Evolutionary conservation across 2,329 filamentous ascomycete species (phyloP).

Genomic region (Fusarium pseudonygamai): DNA sequence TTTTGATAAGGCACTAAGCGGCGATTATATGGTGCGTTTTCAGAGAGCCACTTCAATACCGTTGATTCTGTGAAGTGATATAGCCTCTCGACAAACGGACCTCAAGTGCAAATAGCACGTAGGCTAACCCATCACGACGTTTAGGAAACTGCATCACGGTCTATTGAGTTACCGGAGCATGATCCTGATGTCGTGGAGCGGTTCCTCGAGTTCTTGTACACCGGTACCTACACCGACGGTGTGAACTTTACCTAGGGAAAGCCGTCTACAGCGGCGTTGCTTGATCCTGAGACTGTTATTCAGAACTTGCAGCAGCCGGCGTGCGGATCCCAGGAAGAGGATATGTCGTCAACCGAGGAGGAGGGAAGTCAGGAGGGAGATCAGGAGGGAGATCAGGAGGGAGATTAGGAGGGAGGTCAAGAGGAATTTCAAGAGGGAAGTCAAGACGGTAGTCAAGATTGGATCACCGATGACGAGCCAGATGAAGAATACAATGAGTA

Average conservation of each 20-base stretch:
- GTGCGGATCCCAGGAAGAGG: not conserved
- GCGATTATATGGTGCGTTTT: slow-evolving; percentile 39
- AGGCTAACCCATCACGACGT: not conserved
- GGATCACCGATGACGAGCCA: not conserved
- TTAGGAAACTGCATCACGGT: slow-evolving; percentile 28
- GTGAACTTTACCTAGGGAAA: not conserved
- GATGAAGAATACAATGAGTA: slow-evolving; percentile 30
- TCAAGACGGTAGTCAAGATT: not conserved
- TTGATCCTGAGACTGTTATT: not conserved
- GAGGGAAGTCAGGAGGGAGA: not conserved
- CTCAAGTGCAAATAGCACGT: not conserved
- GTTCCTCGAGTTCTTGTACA: slow-evolving; percentile 48
- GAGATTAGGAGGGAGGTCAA: too few species aligned
- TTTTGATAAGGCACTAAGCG: slow-evolving; percentile 40
- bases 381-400: not conserved
- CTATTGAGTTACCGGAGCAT: slow-evolving; percentile 44
- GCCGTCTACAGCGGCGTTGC: not conserved
- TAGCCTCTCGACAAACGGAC: not conserved
- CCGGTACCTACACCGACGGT: slow-evolving; percentile 27
- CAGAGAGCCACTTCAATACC: not conserved
- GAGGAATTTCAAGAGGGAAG: not conserved
- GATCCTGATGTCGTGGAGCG: slow-evolving; percentile 39
- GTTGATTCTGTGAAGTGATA: not conserved
- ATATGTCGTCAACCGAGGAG: not conserved
- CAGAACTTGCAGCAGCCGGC: not conserved